Base-by-base conservation (phyloP, 2,329 filamentous ascomycete species). In the Verticillium alfalfae region DNA sequence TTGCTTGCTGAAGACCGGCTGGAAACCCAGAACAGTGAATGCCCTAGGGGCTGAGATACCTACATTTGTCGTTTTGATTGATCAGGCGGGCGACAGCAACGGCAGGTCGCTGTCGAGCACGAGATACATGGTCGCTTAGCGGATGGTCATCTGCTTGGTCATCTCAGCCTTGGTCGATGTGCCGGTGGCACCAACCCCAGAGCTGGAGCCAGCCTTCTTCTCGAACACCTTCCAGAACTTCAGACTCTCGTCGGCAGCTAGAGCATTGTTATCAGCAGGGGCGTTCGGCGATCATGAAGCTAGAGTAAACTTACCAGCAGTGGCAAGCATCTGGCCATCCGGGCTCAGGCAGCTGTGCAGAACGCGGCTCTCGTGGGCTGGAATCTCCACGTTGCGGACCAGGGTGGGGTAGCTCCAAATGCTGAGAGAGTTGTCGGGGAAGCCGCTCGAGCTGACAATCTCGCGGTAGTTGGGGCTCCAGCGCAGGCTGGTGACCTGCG, bases 211-310 rank as follows among this genome's bases (percentile, higher is more conserved):
- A 18, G 93, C 83, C 86, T 97, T 98, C 86, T 97, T 97, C 85
- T 99, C 95, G 72, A 99, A 99, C 70, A 99, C 85, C 88, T 99
- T 99, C 95, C 95, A 99, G 84, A 99, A 99, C 82, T 99, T 99
- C 76, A 99, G 84, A 73, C 90, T 94, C 83, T 99, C 95, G 71
- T 99, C 95, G 41, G 94, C 93, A 69, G 94, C 91, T 52, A 18
- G 8, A 26, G 8, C 45, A 12, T 31, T 31, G 4, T 31, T 52
- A 10, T 52, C 87, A 58, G 15, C 54, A 57, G 66, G 37, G 59
- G 16, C 5, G 5, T 31, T 31, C 26, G 5, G 26, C 4, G 26
- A 31, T 5, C 26, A 31, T 31, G 26, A 31, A 31, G 26, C 26
- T 31, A 31, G 26, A 31, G 26, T 31, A 31, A 3, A 34, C 10